Conservation (phyloP, 2,329 filamentous ascomycete genomes). For the Raffaelea arxii region DNA sequence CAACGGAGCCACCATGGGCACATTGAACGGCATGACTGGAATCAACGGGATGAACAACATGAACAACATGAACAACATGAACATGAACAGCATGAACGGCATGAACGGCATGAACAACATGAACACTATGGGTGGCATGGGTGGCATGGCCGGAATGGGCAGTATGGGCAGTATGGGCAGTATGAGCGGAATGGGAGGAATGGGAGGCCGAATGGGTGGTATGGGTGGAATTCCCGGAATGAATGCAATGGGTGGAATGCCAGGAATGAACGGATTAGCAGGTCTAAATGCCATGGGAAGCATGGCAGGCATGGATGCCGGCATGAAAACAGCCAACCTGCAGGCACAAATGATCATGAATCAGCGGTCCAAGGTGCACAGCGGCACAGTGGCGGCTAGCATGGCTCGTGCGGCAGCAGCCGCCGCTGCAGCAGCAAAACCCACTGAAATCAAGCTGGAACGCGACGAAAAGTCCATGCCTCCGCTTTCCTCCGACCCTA, state of each 20-base stretch:
- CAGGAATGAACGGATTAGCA: not conserved
- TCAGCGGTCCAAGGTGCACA: not conserved
- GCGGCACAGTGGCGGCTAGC: not conserved
- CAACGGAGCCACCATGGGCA: constrained; percentile 2
- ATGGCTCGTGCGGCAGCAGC: not conserved
- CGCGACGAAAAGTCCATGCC: not conserved
- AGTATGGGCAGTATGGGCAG: too few species aligned
- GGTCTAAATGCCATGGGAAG: not conserved
- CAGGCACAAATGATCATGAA: constrained; percentile 8
- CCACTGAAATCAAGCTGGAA: not conserved
- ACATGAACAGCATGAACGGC: not conserved
- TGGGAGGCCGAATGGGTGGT: not conserved
- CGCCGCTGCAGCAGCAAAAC: not conserved
- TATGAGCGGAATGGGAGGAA: not conserved
- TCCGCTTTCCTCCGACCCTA: too few species aligned
- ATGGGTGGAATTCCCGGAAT: not conserved
- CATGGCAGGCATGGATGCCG: not conserved
- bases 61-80: not conserved
- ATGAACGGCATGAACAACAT: not conserved
- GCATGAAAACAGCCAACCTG: constrained; percentile 4
- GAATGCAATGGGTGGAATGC: not conserved
- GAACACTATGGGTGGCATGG: not conserved
- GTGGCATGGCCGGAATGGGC: not conserved
- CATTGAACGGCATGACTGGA: too few species aligned
- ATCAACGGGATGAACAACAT: not conserved